These are phyloP conservation scores for Caryopteris hybrid DNA, from an alignment of 305 asterid species.

Conservation along the genomic window DNA sequence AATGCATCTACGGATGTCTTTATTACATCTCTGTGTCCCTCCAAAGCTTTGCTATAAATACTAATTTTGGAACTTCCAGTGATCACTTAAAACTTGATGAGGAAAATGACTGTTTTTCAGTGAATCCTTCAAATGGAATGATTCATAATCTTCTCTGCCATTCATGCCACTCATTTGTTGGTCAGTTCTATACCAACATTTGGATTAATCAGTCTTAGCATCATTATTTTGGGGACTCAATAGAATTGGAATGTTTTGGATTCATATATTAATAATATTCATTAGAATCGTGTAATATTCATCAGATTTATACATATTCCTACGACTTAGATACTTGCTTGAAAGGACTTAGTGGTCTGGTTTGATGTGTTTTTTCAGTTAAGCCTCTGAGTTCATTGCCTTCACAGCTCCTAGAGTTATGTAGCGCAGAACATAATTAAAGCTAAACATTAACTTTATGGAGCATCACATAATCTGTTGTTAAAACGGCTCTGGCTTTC, in stretches of 20 bases:
- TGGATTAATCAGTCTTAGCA: background rate
- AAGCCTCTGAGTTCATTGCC: background rate
- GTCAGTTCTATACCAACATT: background rate
- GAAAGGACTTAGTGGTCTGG: background rate
- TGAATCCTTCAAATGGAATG: background rate
- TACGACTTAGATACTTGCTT: background rate
- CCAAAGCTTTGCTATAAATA: constrained; percentile 1
- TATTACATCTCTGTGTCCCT: constrained; percentile 13
- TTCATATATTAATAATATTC: background rate
- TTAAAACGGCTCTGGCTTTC: no score
- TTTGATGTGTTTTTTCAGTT: background rate
- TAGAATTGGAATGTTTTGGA: background rate
- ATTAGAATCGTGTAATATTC: background rate
- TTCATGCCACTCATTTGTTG: background rate
- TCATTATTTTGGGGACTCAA: background rate
- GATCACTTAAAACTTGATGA: background rate
- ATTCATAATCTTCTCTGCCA: background rate
- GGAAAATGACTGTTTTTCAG: background rate
- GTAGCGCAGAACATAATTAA: background rate
- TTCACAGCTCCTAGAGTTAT: background rate
- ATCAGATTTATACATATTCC: background rate
- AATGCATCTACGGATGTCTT: background rate
- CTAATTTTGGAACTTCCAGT: background rate
- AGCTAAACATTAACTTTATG: background rate
- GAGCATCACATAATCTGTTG: no score